Conservation (phyloP, 106 monocot species). For the Dioscorea alata region DNA sequence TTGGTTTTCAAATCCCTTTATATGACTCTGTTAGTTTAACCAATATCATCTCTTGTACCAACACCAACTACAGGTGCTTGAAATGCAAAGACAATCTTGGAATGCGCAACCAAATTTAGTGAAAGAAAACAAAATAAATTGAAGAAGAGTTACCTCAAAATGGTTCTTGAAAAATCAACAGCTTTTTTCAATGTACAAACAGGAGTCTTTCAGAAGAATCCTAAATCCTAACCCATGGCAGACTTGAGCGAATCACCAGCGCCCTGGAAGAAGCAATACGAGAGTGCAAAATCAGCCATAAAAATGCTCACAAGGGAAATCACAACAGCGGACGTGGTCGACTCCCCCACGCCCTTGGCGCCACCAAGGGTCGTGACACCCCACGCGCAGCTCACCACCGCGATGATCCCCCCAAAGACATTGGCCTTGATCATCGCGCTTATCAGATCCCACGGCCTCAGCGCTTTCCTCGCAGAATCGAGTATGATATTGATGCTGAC, state of each 20-base stretch:
- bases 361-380: conserved; percentile 77
- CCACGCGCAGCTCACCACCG: conserved; percentile 89
- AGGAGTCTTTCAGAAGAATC: too few relatives aligned
- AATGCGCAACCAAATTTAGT: too few relatives aligned
- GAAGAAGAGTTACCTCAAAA: too few relatives aligned
- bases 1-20: too few relatives aligned
- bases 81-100: too few relatives aligned
- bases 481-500: conserved; percentile 74
- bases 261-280: conserved; percentile 82
- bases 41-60: too few relatives aligned
- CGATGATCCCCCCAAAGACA: conserved; percentile 76
- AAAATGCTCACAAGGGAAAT: conserved; percentile 71
- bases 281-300: conserved; percentile 76
- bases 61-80: too few relatives aligned
- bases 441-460: conserved; percentile 70
- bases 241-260: conserved; percentile 87
- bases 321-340: conserved; percentile 71
- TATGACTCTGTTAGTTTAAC: too few relatives aligned
- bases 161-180: too few relatives aligned
- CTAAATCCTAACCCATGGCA: conserved; percentile 74
- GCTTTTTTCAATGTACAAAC: too few relatives aligned
- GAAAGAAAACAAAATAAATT: too few relatives aligned
- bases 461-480: conserved; percentile 59
- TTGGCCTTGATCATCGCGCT: conserved; percentile 84
- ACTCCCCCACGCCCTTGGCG: conserved; percentile 76